A percentile compares a stretch with the other conserved stretches of the same genome.
Evolutionary conservation across 2,329 filamentous ascomycete species (phyloP).

Genomic region (Colletotrichum melonis): DNA sequence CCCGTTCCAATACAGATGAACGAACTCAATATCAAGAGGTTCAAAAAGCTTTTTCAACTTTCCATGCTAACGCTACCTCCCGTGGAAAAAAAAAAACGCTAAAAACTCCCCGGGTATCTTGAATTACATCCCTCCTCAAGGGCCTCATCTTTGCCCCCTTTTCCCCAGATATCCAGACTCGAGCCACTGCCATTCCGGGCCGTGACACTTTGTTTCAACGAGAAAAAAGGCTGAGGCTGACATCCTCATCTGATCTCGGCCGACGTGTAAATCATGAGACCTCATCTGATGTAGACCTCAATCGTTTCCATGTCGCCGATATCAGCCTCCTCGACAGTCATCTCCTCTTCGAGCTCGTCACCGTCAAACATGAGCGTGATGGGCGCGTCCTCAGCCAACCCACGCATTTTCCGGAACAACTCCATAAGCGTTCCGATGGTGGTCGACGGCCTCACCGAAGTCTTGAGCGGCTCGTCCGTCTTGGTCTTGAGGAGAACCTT

Average conservation of each 20-base stretch:
- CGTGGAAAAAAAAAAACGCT: neutral
- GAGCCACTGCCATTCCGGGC: no score
- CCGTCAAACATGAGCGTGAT: constrained; percentile 81
- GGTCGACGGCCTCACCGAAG: constrained; percentile 66
- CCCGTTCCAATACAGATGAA: no score
- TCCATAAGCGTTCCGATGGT: constrained; percentile 71
- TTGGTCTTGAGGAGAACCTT: constrained; percentile 66
- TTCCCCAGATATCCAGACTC: neutral
- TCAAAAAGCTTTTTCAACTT: neutral
- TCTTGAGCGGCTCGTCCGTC: constrained; percentile 60
- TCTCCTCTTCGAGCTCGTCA: constrained; percentile 71
- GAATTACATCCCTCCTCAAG: constrained; percentile 11
- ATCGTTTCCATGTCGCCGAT: constrained; percentile 80
- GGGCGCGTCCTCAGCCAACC: constrained; percentile 61
- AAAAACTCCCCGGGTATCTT: constrained; percentile 33
- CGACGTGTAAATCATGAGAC: neutral
- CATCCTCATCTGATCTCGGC: neutral
- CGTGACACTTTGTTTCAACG: no score
- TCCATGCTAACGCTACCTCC: neutral
- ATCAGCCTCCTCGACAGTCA: constrained; percentile 73
- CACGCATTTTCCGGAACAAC: constrained; percentile 67
- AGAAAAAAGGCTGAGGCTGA: neutral
- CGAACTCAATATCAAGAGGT: neutral
- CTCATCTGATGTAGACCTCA: constrained; percentile 73
- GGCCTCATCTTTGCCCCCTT: neutral